Evolutionary conservation across 176 grass and related monocot species (phyloP).

Genomic region (Oryza glumipatula): DNA sequence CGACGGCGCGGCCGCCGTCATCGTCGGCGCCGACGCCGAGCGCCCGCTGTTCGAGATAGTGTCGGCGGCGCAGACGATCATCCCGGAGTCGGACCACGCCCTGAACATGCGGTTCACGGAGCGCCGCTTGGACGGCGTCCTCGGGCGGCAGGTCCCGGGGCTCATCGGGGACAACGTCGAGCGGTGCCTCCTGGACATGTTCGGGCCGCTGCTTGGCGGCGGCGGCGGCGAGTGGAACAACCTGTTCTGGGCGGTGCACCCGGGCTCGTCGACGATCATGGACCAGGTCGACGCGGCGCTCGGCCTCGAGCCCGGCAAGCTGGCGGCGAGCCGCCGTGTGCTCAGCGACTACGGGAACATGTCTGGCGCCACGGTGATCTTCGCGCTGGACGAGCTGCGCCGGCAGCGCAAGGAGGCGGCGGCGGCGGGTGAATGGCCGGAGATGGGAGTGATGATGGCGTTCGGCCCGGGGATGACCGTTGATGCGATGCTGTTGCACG

Average conservation of each 20-base stretch:
- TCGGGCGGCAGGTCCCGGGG: slow-evolving; percentile 23
- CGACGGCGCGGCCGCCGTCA: slow-evolving; percentile 15
- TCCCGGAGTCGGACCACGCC: slow-evolving; percentile 39
- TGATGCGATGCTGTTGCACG: slow-evolving; percentile 36
- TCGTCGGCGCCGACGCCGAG: not conserved
- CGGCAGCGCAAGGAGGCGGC: slow-evolving; percentile 24
- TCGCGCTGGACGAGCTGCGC: slow-evolving; percentile 51
- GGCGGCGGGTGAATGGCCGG: slow-evolving; percentile 22
- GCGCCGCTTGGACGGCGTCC: slow-evolving; percentile 21
- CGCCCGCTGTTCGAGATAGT: slow-evolving; percentile 33
- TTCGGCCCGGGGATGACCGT: slow-evolving; percentile 58
- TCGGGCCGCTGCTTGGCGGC: no score
- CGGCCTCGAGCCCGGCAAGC: slow-evolving; percentile 35
- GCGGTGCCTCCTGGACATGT: slow-evolving; percentile 19
- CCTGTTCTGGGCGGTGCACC: slow-evolving; percentile 56
- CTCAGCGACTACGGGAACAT: slow-evolving; percentile 45
- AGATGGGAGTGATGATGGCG: slow-evolving; percentile 57
- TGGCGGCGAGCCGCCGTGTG: slow-evolving; percentile 23
- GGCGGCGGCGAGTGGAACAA: slow-evolving; percentile 25
- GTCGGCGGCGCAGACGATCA: slow-evolving; percentile 38
- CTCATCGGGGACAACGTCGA: slow-evolving; percentile 45
- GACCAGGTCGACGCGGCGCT: slow-evolving; percentile 45
- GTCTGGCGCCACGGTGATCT: slow-evolving; percentile 41
- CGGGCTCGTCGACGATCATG: slow-evolving; percentile 26
- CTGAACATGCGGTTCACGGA: slow-evolving; percentile 41